Base-by-base conservation (phyloP, 1,284 basidiomycete species). In the Cystobasidiaceae sp. region DNA sequence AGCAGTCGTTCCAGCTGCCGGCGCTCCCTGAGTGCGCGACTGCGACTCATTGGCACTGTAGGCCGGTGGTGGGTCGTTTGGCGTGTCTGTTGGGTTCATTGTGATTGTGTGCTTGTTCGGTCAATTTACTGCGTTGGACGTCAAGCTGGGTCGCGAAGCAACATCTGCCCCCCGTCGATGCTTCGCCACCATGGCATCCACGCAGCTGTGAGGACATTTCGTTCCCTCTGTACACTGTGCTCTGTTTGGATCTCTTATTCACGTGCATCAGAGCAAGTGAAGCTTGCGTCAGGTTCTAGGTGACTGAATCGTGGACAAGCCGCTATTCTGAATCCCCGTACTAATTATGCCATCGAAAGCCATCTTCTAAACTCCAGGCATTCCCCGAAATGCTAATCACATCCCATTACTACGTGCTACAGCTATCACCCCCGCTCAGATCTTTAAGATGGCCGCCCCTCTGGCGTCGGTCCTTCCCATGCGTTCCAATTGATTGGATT, bases 51-150 rank as follows among this genome's bases (percentile, higher is more conserved):
- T 44, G 33, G 43, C 39, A 13, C 54, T 50, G 32, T 62, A 62
- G 4, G 60, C 27, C n/a, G 60, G 60, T 52, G 60, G 60, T 33
- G 60, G 43, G n/a, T 54, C 60, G n/a, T 9, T 25, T 11, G 60
- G 50, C 5, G 41, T 4, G 30, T 52, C 34, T 17, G 4, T 33
- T 25, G n/a, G 37, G n/a, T 39, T 11, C 37, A 11, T 11, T 5
- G 33, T 39, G 5, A 19, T 23, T 43, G 5, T 27, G 11, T 4
- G 19, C 17, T 39, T 6, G 5, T 4, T 23, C 5, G 52, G 25
- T 19, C 17, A 39, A 43, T 5, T 27, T 15, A 15, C 43, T n/a
- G n/a, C n/a, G n/a, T n/a, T 19, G 25, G n/a, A 17, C 28, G 27
- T 39, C 34, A 55, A 23, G 21, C 15, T 28, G 9, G 21, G 5